Evolutionary conservation across 169 alveolate species (phyloP).

Genomic region (Plasmodium vinckei): DNA sequence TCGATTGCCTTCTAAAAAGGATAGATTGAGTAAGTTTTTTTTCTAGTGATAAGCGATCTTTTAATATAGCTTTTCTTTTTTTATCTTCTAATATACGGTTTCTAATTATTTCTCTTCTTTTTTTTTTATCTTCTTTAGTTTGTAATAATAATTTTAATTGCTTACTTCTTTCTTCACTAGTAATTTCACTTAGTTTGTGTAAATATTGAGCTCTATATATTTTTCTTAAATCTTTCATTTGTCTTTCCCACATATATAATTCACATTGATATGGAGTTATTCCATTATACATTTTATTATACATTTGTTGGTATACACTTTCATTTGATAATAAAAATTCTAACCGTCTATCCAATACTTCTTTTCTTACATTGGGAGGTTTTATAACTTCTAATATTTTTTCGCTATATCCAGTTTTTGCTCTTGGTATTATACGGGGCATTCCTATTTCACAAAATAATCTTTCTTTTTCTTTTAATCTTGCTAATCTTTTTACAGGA

Average conservation of each 20-base stretch:
- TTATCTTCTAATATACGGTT: constrained; percentile 50
- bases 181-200: constrained; percentile 85
- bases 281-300: constrained; percentile 86
- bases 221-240: constrained; percentile 86
- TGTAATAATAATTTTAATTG: constrained; percentile 79
- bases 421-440: constrained; percentile 85
- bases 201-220: constrained; percentile 88
- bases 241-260: constrained; percentile 90
- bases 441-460: constrained; percentile 84
- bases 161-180: constrained; percentile 84
- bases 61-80: constrained; percentile 77
- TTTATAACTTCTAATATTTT: constrained; percentile 79
- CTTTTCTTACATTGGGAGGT: constrained; percentile 84
- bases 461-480: constrained; percentile 86
- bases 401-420: constrained; percentile 74
- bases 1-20: constrained; percentile 85
- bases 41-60: constrained; percentile 70
- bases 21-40: constrained; percentile 83
- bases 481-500: constrained; percentile 85
- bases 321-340: constrained; percentile 83
- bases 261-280: constrained; percentile 90
- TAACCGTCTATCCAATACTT: constrained; percentile 84
- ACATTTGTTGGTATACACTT: constrained; percentile 86
- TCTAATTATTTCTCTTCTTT: constrained; percentile 64
- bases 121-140: constrained; percentile 76